A percentile compares a stretch with the other conserved stretches of the same genome.
phyloP scores from a whole-genome alignment of 768 basidiomycete genomes.

The Kwoniella pini region DNA sequence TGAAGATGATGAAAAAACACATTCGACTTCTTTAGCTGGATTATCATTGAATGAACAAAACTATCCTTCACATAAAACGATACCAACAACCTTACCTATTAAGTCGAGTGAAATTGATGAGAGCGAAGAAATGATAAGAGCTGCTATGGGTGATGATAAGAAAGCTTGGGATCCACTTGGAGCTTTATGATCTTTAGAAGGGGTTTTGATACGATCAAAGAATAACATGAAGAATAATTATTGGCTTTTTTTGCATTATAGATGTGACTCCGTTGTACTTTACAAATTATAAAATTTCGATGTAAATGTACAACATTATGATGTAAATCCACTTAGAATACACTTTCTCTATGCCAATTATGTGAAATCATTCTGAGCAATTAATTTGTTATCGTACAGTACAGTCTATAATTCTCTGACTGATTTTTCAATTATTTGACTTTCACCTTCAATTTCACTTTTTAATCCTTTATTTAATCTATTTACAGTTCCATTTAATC shows the following conservation, averaged over 20 bases:
- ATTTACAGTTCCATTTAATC: constrained; percentile 4
- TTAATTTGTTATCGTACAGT: no score
- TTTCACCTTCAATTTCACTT: neutral
- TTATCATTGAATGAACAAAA: neutral
- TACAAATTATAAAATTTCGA: no score
- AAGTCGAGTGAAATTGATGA: neutral
- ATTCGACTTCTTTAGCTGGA: neutral
- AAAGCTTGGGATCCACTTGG: constrained; percentile 52
- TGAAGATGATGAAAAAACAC: neutral
- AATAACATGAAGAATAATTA: no score
- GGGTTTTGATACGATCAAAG: neutral
- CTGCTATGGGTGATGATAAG: constrained; percentile 45
- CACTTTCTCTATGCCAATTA: no score
- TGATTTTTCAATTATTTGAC: constrained; percentile 3
- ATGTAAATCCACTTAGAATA: no score
- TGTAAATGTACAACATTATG: no score
- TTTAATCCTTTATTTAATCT: constrained; percentile 19
- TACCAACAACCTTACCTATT: neutral
- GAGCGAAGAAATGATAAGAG: constrained; percentile 22
- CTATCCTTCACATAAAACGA: neutral
- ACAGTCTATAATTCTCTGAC: constrained; percentile 12
- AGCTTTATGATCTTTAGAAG: constrained; percentile 24
- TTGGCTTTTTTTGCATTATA: no score
- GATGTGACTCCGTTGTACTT: no score
- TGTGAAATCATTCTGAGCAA: no score